Conservation (phyloP, 2,329 filamentous ascomycete species). For the Rutstroemia sp. region DNA sequence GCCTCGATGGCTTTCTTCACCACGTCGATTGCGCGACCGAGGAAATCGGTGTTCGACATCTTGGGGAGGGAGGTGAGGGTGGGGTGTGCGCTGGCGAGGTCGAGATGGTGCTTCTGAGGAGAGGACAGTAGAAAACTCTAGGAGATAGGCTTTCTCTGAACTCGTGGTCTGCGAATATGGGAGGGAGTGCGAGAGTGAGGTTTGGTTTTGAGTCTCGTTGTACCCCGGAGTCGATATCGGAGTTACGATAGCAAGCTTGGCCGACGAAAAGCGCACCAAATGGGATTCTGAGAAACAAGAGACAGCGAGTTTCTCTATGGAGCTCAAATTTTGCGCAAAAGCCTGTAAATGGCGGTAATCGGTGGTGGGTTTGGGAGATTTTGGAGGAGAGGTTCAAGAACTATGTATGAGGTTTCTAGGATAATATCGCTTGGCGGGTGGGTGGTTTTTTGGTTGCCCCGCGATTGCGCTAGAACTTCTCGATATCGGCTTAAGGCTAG, state of each 20-base stretch:
- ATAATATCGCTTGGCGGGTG: constrained; percentile 13
- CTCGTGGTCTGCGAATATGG: neutral
- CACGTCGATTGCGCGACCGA: constrained; percentile 90
- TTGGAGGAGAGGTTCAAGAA: neutral
- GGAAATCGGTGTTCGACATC: constrained; percentile 98
- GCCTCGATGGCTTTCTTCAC: constrained; percentile 97
- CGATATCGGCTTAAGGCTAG: constrained; percentile 5
- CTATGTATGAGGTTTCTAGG: constrained; percentile 8
- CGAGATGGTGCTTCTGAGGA: no score
- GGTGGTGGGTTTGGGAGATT: neutral
- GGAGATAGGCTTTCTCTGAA: no score
- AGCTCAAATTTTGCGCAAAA: neutral
- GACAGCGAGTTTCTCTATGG: neutral
- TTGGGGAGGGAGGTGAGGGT: constrained; percentile 9
- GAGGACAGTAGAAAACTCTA: no score
- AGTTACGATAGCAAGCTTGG: neutral
- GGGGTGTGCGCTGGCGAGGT: neutral
- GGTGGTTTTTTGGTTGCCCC: constrained; percentile 14
- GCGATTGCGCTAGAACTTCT: constrained; percentile 19
- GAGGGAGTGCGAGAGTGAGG: neutral
- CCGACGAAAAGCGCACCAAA: neutral
- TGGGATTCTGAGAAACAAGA: neutral
- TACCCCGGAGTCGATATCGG: neutral
- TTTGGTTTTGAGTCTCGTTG: neutral
- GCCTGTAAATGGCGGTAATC: neutral